Percentiles rank a stretch among this genome's conserved stretches.
phyloP scores from a whole-genome alignment of 257 asterid genomes.

The Anisodus tanguticus region DNA sequence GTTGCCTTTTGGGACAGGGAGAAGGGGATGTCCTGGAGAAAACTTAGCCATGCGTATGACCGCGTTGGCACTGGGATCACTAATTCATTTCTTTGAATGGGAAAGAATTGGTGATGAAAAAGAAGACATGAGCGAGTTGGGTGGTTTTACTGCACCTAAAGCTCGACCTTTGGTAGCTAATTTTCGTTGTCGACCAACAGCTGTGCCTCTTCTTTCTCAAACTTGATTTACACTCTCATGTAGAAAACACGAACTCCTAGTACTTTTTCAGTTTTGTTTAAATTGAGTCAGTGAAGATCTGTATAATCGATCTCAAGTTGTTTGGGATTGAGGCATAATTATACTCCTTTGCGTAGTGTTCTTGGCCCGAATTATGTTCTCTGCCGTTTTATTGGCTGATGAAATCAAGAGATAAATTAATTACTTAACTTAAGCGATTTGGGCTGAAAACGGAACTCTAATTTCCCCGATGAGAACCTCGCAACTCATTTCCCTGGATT shows the following conservation, averaged over 20 bases:
- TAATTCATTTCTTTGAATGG: conserved; percentile 22
- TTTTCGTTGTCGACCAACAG: conserved; percentile 29
- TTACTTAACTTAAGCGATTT: too few relatives aligned
- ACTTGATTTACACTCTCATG: not conserved
- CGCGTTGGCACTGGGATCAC: not conserved
- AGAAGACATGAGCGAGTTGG: conserved; percentile 42
- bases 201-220: not conserved
- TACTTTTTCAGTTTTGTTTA: too few relatives aligned
- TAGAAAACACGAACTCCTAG: too few relatives aligned
- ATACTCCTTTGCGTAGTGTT: too few relatives aligned
- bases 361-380: too few relatives aligned
- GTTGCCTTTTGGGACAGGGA: conserved; percentile 35
- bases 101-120: conserved; percentile 35
- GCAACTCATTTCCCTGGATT: conserved; percentile 55
- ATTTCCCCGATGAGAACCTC: conserved; percentile 62
- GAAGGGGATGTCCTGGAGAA: conserved; percentile 39
- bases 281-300: too few relatives aligned
- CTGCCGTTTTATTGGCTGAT: too few relatives aligned
- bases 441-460: too few relatives aligned
- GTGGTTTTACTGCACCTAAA: conserved; percentile 42
- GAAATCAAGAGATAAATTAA: too few relatives aligned
- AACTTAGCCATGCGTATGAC: conserved; percentile 26
- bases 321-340: too few relatives aligned
- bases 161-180: conserved; percentile 40
- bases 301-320: too few relatives aligned